These are phyloP conservation scores for Coniochaeta pulveracea DNA, from an alignment of 2,329 filamentous ascomycete genomes.

Conservation along the genomic window DNA sequence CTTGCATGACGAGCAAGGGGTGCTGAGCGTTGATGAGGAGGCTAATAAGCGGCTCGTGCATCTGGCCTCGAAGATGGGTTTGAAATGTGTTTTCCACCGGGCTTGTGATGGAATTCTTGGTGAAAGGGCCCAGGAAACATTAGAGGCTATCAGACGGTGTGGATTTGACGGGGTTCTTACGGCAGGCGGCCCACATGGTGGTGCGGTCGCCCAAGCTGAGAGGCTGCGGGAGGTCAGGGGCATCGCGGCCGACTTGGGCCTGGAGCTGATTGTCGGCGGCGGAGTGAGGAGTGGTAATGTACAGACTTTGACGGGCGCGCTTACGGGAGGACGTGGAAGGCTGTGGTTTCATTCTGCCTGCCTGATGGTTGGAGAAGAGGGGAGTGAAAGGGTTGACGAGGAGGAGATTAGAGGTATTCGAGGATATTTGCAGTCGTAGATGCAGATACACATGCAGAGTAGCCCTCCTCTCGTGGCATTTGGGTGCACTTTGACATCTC, in stretches of 20 bases:
- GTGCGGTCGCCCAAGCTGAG: too few species aligned
- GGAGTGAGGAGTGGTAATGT: constrained; percentile 34
- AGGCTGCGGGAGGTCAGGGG: constrained; percentile 28
- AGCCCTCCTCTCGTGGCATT: too few species aligned
- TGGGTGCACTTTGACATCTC: too few species aligned
- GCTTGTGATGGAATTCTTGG: constrained; percentile 39
- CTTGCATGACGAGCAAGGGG: constrained; percentile 13
- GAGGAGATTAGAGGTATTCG: too few species aligned
- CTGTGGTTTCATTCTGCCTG: too few species aligned
- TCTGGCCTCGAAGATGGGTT: constrained; percentile 27
- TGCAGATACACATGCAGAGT: too few species aligned
- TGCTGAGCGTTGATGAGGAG: constrained; percentile 25
- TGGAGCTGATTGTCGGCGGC: constrained; percentile 41
- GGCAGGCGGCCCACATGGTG: too few species aligned
- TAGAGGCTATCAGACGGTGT: constrained; percentile 24
- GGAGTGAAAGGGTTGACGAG: too few species aligned
- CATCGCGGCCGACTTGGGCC: constrained; percentile 25
- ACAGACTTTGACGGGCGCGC: too few species aligned
- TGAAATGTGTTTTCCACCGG: constrained; percentile 40
- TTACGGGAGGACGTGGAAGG: too few species aligned
- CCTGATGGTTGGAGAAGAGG: too few species aligned
- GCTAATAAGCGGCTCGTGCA: constrained; percentile 27
- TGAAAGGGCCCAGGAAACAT: constrained; percentile 5
- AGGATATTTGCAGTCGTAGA: too few species aligned
- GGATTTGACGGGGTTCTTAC: constrained; percentile 42